Evolutionary conservation across 371 early-diverging fungal species (phyloP).

Genomic region (Rhizopus sp.): DNA sequence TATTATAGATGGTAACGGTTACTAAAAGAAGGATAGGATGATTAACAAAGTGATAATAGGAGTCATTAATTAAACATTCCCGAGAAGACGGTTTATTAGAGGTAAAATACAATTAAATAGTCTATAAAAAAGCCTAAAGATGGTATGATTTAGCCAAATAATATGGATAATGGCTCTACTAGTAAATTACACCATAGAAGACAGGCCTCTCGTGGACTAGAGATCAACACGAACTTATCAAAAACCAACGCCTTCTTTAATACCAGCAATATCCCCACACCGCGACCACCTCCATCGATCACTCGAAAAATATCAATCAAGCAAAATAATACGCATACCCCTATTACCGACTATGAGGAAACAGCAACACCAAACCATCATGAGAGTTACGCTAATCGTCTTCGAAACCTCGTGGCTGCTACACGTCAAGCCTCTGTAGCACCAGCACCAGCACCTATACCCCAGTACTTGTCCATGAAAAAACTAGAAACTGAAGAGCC

Average conservation of each 20-base stretch:
- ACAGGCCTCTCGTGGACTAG: conserved; percentile 39
- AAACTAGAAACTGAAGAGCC: conserved; percentile 6
- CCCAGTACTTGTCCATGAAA: conserved; percentile 27
- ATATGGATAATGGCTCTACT: too few relatives aligned
- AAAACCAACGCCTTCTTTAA: conserved; percentile 46
- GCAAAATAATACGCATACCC: conserved; percentile 9
- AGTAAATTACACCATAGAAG: conserved; percentile 24
- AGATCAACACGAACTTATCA: conserved; percentile 35
- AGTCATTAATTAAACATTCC: background rate
- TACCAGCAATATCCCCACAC: conserved; percentile 26
- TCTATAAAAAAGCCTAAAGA: background rate
- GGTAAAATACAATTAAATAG: background rate
- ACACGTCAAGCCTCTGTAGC: conserved; percentile 27
- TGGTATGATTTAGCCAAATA: too few relatives aligned
- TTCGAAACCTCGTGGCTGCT: conserved; percentile 33
- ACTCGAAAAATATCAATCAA: conserved; percentile 28
- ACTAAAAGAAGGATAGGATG: too few relatives aligned
- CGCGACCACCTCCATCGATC: conserved; percentile 44
- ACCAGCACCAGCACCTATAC: conserved; percentile 37
- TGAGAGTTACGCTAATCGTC: conserved; percentile 33
- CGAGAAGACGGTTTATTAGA: background rate
- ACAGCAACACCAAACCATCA: conserved; percentile 1
- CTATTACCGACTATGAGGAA: background rate
- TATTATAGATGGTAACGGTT: too few relatives aligned
- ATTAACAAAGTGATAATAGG: background rate